Conservation (phyloP, 2,329 filamentous ascomycete genomes). For the Fusarium miscanthi region DNA sequence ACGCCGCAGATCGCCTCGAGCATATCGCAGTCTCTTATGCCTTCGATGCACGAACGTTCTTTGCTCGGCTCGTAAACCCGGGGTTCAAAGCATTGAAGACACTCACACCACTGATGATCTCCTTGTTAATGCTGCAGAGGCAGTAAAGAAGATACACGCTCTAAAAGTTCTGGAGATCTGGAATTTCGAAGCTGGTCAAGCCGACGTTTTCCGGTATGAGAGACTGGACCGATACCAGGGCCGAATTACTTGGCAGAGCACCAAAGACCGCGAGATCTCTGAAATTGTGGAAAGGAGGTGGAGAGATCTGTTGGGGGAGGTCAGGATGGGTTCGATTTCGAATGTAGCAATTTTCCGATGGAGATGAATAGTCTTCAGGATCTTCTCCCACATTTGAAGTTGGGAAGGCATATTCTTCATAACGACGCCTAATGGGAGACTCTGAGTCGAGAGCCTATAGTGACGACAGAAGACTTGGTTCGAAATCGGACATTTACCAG, state of each 20-base stretch:
- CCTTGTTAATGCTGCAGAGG: neutral
- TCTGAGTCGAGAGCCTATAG: no score
- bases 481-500: accelerated
- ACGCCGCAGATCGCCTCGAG: neutral
- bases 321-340: neutral
- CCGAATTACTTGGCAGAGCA: neutral
- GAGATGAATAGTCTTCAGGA: neutral
- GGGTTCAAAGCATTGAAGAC: neutral
- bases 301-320: neutral
- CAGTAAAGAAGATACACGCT: no score
- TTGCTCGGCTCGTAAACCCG: accelerated
- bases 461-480: accelerated
- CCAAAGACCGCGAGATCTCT: neutral
- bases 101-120: accelerated
- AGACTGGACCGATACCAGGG: no score
- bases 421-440: neutral
- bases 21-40: neutral
- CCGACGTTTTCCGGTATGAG: neutral
- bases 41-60: neutral
- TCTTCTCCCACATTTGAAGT: neutral
- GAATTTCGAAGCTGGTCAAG: neutral
- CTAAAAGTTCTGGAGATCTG: neutral
- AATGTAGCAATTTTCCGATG: neutral
- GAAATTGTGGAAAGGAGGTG: accelerated
- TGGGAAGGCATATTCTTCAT: neutral